Base-by-base conservation (phyloP, 768 basidiomycete species). In the Boletus rufocinnamomeus region DNA sequence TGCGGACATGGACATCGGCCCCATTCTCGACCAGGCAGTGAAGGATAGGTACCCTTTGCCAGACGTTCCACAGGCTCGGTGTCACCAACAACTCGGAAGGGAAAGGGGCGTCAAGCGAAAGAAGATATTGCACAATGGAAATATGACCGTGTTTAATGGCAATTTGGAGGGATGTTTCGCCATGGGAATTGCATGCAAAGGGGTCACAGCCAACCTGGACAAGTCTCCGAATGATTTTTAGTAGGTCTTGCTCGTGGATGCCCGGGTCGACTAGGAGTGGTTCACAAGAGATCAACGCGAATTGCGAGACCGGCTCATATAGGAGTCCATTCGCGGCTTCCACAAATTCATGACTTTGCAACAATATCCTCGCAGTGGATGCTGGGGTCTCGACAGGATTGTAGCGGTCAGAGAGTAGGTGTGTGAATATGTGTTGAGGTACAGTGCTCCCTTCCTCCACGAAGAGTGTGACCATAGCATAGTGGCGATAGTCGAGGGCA, bases 361-460 rank as follows among this genome's bases (percentile, higher is more conserved):
- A 13, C 11, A 57, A 6, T 16, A 38, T 11, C 34, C 21, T 57
- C 23, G 43, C 30, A 27, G 21, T 25, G 4, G 45, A 56, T 4
- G 41, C 28, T 30, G 56, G 56, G 17, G 30, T 46, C 44, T 8
- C 9, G 40, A n/a, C n/a, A 4, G n/a, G 9, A 4, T 8, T 3
- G 19, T 28, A 13, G 28, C 13, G 19, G 0, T 17, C 4, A 48
- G 41, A 41, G 52, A 57, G 23, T 5, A 28, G 10, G 28, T 38
- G n/a, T 11, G 28, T 34, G 37, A 58, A 58, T 40, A 47, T 40
- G n/a, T 47, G 30, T 23, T 28, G 23, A 7, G 57, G 57, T n/a
- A 58, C 23, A 27, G 37, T 21, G 30, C 57, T 55, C 17, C 57
- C 52, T 32, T 34, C 57, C 10, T 40, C 37, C 10, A 54, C 35